Evolutionary conservation across 345 rosid genomes (phyloP).

Genomic region (Eucalyptus victrix): DNA sequence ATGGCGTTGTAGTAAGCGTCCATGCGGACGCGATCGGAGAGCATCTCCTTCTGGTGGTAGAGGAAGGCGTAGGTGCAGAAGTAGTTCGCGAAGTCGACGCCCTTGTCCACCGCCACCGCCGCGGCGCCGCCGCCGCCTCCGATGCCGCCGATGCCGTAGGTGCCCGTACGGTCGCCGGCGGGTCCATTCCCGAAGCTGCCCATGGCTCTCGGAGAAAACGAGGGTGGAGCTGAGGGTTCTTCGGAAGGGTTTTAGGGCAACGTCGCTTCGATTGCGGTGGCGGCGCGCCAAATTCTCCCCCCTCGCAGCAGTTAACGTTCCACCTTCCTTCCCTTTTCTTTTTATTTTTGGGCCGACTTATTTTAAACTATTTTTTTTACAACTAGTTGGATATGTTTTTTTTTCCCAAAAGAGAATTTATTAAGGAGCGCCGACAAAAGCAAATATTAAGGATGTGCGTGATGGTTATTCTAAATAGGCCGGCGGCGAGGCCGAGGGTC

Average conservation of each 20-base stretch:
- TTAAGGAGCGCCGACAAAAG: background rate
- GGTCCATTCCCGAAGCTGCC: slow-evolving; percentile 27
- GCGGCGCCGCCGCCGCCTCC: slow-evolving; percentile 3
- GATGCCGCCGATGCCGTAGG: slow-evolving; percentile 7
- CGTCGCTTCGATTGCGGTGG: background rate
- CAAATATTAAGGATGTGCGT: no score
- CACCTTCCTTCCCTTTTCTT: background rate
- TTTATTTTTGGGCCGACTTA: background rate
- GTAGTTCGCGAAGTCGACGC: slow-evolving; percentile 77
- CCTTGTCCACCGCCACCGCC: slow-evolving; percentile 51
- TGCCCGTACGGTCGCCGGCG: slow-evolving; percentile 10
- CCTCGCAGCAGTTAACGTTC: background rate
- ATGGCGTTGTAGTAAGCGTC: slow-evolving; percentile 81
- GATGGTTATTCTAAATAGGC: no score
- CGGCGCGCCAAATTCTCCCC: background rate
- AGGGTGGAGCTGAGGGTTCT: background rate
- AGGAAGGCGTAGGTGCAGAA: slow-evolving; percentile 86
- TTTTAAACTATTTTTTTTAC: background rate
- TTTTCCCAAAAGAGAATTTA: background rate
- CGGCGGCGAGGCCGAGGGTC: no score
- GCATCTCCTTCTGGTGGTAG: slow-evolving; percentile 98
- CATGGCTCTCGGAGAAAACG: slow-evolving; percentile 10
- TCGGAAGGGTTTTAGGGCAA: slow-evolving; percentile 18
- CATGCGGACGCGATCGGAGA: slow-evolving; percentile 96
- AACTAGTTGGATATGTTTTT: background rate